Evolutionary conservation across 257 asterid species (phyloP), one percentile per base, ranked within the genome.

Genomic region (Hygrophila difformis): DNA sequence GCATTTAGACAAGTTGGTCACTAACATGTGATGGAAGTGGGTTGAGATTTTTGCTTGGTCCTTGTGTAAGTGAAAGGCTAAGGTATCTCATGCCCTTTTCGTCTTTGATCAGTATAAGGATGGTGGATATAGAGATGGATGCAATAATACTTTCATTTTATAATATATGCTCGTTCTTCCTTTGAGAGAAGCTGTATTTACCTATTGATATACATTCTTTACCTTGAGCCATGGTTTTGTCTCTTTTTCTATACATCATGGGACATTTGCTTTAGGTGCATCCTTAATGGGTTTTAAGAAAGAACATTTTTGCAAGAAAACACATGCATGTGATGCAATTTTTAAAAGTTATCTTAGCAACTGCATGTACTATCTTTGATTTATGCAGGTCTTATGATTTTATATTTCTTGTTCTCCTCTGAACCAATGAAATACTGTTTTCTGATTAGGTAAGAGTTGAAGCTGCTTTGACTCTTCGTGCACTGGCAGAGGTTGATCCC

Each of bases 401-500:
- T 41, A 3, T 12, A 15, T 41, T 7, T 16, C 19, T 49, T 20
- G 39, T 63, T 47, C 34, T 53, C 36, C 37, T 35, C 20, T 64
- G 65, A 72, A 64, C 39, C 49, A 41, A 44, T 31, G 44, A 35
- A 24, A 24, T 2, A 51, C 23, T 51, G 14, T 44, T 18, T 45
- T 60, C 51, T 61, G 56, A 59, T 39, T 61, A 91, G 98, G 98
- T 86, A 63, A 89, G 96, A 44, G 83, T 77, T 72, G 98, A 91
- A 81, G 98, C 96, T 64, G 96, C 98, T 44, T 67, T 91, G 75
- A 72, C 96, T 63, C 70, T 91, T 62, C 95, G 95, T 44, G 82
- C 81, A 8, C 69, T 91, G 59, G 94, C 85, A 65, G 96, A 91
- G 74, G 93, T 91, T 66, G 98, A 91, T 70, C 98, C 98, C 29